phyloP scores from a whole-genome alignment of 345 rosid species.

The Cardamine occulta region DNA sequence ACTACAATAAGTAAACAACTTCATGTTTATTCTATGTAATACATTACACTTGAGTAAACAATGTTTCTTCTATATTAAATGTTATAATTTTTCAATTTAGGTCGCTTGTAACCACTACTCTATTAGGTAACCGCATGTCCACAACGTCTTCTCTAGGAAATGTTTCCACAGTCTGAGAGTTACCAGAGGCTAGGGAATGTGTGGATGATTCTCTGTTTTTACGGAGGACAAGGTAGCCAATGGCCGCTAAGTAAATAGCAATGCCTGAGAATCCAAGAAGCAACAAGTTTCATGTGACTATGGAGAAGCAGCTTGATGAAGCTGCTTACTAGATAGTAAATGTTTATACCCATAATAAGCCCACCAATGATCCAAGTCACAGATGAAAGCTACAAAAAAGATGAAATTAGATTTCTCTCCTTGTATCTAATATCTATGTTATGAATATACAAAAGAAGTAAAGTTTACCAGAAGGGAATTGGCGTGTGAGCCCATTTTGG shows the following conservation, averaged over 20 bases:
- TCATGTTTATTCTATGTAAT: constrained; percentile 1
- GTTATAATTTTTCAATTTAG: constrained; percentile 22
- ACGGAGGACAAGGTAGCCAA: constrained; percentile 74
- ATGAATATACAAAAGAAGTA: neutral
- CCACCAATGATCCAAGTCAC: constrained; percentile 83
- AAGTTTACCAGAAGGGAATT: constrained; percentile 63
- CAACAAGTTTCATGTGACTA: constrained; percentile 49
- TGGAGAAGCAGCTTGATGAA: constrained; percentile 66
- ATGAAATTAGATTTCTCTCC: neutral
- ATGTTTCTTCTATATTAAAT: neutral
- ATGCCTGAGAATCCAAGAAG: constrained; percentile 66
- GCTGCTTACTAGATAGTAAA: constrained; percentile 63
- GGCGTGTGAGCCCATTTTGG: constrained; percentile 74
- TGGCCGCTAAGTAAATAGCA: constrained; percentile 64
- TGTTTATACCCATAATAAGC: constrained; percentile 75
- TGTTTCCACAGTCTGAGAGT: constrained; percentile 36
- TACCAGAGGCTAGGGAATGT: constrained; percentile 48
- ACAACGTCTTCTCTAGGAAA: constrained; percentile 72
- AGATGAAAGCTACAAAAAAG: constrained; percentile 54
- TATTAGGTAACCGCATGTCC: constrained; percentile 70
- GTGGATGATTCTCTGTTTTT: constrained; percentile 53
- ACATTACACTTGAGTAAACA: constrained; percentile 4
- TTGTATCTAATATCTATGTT: neutral
- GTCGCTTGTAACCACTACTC: constrained; percentile 36
- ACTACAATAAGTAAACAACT: constrained; percentile 5